Conservation (phyloP, 768 basidiomycete genomes). For the Terana coerulea region DNA sequence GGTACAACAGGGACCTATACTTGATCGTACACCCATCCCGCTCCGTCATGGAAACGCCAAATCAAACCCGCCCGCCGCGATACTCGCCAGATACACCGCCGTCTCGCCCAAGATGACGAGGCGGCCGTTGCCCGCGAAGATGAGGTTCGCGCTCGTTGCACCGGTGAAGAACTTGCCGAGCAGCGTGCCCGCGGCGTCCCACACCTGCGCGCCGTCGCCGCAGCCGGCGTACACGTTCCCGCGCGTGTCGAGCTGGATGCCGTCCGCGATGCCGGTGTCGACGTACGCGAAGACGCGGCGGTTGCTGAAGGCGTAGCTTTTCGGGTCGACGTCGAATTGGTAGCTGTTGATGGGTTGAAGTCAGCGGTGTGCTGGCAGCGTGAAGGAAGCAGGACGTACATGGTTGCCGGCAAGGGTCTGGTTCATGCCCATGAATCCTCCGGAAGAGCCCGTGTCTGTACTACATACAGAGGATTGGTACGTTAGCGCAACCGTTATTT, state of each 20-base stretch:
- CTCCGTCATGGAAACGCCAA: constrained; percentile 27
- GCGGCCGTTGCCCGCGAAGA: constrained; percentile 37
- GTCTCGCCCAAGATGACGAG: constrained; percentile 40
- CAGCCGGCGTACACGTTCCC: constrained; percentile 68
- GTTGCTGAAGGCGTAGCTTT: constrained; percentile 50
- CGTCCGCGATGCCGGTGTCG: constrained; percentile 66
- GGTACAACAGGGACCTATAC: too few relatives aligned
- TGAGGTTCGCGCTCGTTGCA: constrained; percentile 33
- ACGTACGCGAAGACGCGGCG: constrained; percentile 64
- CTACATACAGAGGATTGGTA: too few relatives aligned
- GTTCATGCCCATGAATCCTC: constrained; percentile 46
- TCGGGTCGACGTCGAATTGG: constrained; percentile 61
- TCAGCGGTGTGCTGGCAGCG: background rate
- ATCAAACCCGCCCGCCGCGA: constrained; percentile 30
- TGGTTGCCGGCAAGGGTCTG: constrained; percentile 61
- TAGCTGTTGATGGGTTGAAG: constrained; percentile 40
- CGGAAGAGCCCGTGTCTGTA: constrained; percentile 46
- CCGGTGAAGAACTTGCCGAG: constrained; percentile 63
- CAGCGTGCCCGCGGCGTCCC: constrained; percentile 49
- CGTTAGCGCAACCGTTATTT: too few relatives aligned
- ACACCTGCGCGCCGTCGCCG: constrained; percentile 70
- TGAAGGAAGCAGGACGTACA: constrained; percentile 40
- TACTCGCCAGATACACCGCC: constrained; percentile 34
- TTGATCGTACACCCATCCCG: too few relatives aligned
- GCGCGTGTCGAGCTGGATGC: constrained; percentile 56